Evolutionary conservation across 1,139 yeast species (phyloP).

Genomic region (Blastobotrys proliferans): DNA sequence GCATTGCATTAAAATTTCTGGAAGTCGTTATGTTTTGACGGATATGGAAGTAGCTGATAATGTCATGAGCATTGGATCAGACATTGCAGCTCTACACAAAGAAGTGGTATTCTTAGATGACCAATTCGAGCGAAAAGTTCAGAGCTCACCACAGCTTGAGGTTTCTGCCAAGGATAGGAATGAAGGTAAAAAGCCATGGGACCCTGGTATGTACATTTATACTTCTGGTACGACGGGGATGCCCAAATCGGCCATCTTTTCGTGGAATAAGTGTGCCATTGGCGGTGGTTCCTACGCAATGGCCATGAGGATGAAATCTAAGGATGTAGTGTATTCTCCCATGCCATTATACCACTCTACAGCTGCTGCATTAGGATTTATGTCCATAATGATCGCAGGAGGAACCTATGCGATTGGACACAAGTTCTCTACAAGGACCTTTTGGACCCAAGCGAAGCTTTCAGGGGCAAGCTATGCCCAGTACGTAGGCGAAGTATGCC

Average conservation of each 20-base stretch:
- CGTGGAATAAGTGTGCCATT: conserved; percentile 74
- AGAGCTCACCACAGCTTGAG: conserved; percentile 41
- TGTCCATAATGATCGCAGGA: conserved; percentile 65
- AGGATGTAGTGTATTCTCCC: conserved; percentile 72
- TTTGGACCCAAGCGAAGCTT: conserved; percentile 85
- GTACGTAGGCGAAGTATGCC: conserved; percentile 94
- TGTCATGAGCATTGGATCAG: conserved; percentile 50
- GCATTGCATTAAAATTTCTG: conserved; percentile 73
- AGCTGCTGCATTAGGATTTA: conserved; percentile 80
- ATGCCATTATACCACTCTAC: conserved; percentile 97
- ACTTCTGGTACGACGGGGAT: conserved; percentile 96
- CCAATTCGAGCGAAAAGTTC: conserved; percentile 38
- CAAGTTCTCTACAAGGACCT: conserved; percentile 78
- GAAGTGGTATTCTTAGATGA: conserved; percentile 54
- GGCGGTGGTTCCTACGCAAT: conserved; percentile 70
- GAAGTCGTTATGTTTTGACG: conserved; percentile 61
- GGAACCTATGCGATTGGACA: conserved; percentile 71
- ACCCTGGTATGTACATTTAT: conserved; percentile 71
- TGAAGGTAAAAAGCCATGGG: conserved; percentile 21
- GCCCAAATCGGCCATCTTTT: conserved; percentile 92
- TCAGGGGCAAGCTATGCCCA: conserved; percentile 76
- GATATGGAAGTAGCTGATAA: conserved; percentile 66
- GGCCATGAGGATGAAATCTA: conserved; percentile 55
- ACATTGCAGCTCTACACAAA: conserved; percentile 40
- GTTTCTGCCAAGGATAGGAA: conserved; percentile 35